These are phyloP conservation scores for Tripterygium wilfordii DNA, from an alignment of 177 flowering plant genomes.

Conservation along the genomic window DNA sequence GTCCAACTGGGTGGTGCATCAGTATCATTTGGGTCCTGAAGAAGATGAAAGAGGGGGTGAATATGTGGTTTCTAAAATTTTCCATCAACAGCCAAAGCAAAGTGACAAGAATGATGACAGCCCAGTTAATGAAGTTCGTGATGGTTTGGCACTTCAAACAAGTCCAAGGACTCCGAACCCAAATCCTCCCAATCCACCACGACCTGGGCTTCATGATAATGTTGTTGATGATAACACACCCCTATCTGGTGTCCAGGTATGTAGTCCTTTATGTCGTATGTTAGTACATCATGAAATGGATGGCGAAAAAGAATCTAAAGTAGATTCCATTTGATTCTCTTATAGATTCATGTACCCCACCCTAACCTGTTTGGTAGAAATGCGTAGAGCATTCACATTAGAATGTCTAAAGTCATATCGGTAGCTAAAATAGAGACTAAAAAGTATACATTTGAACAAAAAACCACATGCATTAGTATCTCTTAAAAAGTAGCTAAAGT, in stretches of 20 bases:
- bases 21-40: slow-evolving; percentile 77
- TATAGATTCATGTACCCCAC: too few relatives aligned
- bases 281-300: too few relatives aligned
- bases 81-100: slow-evolving; percentile 57
- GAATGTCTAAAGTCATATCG: too few relatives aligned
- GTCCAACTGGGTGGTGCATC: slow-evolving; percentile 90
- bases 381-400: too few relatives aligned
- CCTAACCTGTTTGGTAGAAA: too few relatives aligned
- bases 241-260: slow-evolving; percentile 22
- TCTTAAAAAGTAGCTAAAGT: too few relatives aligned
- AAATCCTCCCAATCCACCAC: slow-evolving; percentile 40
- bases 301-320: too few relatives aligned
- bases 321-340: too few relatives aligned
- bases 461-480: too few relatives aligned
- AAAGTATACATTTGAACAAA: too few relatives aligned
- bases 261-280: too few relatives aligned
- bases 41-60: slow-evolving; percentile 75
- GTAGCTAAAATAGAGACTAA: too few relatives aligned
- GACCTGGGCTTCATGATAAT: slow-evolving; percentile 24
- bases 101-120: slow-evolving; percentile 18
- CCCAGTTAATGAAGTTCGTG: slow-evolving; percentile 14
- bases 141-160: slow-evolving; percentile 11
- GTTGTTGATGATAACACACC: slow-evolving; percentile 13
- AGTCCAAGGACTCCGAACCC: slow-evolving; percentile 53
- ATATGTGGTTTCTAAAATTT: slow-evolving; percentile 75